phyloP scores from a whole-genome alignment of 768 basidiomycete species.

The Dendrothele bispora region DNA sequence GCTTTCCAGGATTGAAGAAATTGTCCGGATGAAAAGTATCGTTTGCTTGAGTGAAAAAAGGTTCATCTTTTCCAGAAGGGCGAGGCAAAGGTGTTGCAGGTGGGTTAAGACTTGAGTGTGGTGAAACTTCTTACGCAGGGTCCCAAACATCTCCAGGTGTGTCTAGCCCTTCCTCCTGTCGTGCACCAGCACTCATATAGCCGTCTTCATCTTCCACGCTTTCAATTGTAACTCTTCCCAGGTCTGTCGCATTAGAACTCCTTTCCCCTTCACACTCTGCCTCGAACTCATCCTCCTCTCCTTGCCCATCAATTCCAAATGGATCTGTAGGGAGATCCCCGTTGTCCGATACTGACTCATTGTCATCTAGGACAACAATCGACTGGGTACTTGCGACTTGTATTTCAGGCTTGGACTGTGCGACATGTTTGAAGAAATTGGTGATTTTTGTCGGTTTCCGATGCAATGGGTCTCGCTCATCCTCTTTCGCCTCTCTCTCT shows the following conservation, averaged over 20 bases:
- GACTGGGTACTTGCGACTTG: background rate
- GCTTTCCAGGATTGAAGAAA: no score
- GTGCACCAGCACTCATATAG: background rate
- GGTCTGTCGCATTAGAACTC: background rate
- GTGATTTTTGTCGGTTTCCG: no score
- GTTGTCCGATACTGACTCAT: background rate
- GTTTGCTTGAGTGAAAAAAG: background rate
- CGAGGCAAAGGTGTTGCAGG: no score
- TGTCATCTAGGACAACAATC: background rate
- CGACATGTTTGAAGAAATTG: background rate
- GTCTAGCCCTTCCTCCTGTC: no score
- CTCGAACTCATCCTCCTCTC: background rate
- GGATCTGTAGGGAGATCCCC: background rate
- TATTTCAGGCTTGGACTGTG: background rate
- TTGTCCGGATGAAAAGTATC: background rate
- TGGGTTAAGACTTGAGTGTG: no score
- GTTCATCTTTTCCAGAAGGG: no score
- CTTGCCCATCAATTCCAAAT: background rate
- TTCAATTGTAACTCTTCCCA: no score
- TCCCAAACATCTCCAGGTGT: background rate
- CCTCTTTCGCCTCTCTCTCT: background rate
- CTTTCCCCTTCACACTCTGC: background rate
- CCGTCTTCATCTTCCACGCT: background rate
- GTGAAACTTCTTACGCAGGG: background rate
- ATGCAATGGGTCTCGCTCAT: no score